These are phyloP conservation scores for Plasmodium vivax DNA, from an alignment of 169 alveolate species.

Conservation along the genomic window DNA sequence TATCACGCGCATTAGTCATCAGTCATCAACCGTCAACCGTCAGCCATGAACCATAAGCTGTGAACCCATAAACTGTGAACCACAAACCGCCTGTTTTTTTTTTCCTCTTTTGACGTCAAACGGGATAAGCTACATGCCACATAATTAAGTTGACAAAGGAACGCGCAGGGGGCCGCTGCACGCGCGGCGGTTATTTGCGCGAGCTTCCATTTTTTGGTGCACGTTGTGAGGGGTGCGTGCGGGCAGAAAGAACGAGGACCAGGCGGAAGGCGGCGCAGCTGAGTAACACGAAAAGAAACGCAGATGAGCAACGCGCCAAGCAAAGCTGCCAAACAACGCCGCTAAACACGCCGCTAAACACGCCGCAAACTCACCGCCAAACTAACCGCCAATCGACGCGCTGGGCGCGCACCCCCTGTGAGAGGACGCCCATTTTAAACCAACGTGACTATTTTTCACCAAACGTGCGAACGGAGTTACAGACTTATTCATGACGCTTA, in stretches of 20 bases:
- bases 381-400: neutral
- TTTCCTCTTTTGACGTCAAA: conserved; percentile 3
- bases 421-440: neutral
- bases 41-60: too few species aligned
- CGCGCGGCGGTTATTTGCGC: neutral
- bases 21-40: too few species aligned
- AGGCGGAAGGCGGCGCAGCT: neutral
- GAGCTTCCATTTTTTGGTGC: neutral
- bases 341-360: too few species aligned
- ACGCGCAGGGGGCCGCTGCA: neutral
- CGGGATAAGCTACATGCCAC: neutral
- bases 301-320: neutral
- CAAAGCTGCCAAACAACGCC: neutral
- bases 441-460: neutral
- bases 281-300: too few species aligned
- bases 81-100: neutral
- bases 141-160: neutral
- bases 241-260: neutral
- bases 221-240: neutral
- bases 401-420: neutral
- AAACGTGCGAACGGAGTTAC: neutral
- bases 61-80: neutral
- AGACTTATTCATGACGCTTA: neutral
- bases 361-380: neutral
- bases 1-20: neutral